Evolutionary conservation across 768 basidiomycete genomes (phyloP), one percentile per base, ranked within the genome.

Genomic region (Lactarius indigo): DNA sequence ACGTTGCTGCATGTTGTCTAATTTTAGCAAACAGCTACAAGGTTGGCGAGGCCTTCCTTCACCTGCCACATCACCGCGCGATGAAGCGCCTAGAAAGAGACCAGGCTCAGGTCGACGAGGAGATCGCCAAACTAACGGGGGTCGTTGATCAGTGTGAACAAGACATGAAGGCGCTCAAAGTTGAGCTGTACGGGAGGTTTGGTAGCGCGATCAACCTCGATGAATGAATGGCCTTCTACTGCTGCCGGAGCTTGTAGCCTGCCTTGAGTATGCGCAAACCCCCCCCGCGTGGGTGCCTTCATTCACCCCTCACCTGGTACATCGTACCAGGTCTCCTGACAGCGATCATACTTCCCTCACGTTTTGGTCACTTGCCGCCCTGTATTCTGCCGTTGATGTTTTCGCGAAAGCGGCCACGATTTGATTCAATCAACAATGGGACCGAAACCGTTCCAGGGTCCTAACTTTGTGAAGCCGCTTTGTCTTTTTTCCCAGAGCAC

Each of bases 161-260:
- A 37, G 79, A 86, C 72, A 93, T 94, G 92, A 89, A 90, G 73
- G 84, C 84, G 60, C 85, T 94, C 54, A 95, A 95, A 75, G 83
- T 90, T 50, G 74, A 80, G 0, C 74, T 95, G 63, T 97, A 97
- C 73, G 92, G 91, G 31, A 96, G 95, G 77, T 98, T 98, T 74
- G 95, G 95, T 23, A 86, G 83, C 50, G 90, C 94, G 44, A 96
- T 96, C 77, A 97, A 97, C 76, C 84, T 97, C 56, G 94, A 96
- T 75, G 92, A 91, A 74, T 90, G 72, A 74, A 54, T 56, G 57
- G 23, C 44, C 18, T 44, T 52, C 35, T 41, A 15, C 28, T 39
- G 20, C 59, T 18, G 13, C 42, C 30, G 28, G n/a, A n/a, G 37
- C 17, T 50, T 33, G 28, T 61, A n/a, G 23, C 23, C n/a, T 52